These are phyloP conservation scores for Trypanosoma melophagium DNA, from an alignment of 208 protist species.

Conservation along the genomic window DNA sequence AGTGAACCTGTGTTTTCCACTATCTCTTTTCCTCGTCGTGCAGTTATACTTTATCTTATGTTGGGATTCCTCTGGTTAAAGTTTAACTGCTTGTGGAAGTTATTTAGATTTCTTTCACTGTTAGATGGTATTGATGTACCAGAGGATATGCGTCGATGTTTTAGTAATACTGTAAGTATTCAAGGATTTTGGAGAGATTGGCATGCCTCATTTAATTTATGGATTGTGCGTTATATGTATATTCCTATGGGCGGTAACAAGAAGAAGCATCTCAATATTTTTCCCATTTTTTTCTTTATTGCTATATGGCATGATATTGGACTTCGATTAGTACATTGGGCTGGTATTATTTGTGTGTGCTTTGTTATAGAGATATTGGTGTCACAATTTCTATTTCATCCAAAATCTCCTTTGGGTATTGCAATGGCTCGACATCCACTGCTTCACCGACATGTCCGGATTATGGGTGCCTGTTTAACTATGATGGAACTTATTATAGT, in stretches of 20 bases:
- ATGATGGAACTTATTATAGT: constrained; percentile 58
- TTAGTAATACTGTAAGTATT: constrained; percentile 70
- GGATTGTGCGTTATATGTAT: constrained; percentile 90
- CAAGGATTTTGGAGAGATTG: constrained; percentile 91
- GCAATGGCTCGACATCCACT: constrained; percentile 25
- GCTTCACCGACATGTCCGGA: constrained; percentile 47
- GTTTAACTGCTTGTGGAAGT: constrained; percentile 78
- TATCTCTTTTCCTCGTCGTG: constrained; percentile 16
- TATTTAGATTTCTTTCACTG: constrained; percentile 64
- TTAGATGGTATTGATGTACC: constrained; percentile 73
- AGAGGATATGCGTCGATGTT: constrained; percentile 82
- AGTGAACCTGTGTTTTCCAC: constrained; percentile 16
- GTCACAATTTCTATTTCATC: constrained; percentile 43
- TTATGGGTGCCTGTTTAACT: constrained; percentile 32
- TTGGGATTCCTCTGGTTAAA: constrained; percentile 69
- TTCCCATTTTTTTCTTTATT: constrained; percentile 93
- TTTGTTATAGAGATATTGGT: constrained; percentile 73
- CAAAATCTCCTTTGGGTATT: constrained; percentile 21
- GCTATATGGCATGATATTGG: constrained; percentile 91
- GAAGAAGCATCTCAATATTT: constrained; percentile 54
- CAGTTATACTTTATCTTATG: constrained; percentile 38
- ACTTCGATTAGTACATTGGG: constrained; percentile 76
- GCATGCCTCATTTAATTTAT: constrained; percentile 93
- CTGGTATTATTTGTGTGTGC: constrained; percentile 57
- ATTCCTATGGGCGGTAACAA: constrained; percentile 64